Conservation (phyloP, 129 eudicot species). For the Pseudognaphalium luteoalbum region DNA sequence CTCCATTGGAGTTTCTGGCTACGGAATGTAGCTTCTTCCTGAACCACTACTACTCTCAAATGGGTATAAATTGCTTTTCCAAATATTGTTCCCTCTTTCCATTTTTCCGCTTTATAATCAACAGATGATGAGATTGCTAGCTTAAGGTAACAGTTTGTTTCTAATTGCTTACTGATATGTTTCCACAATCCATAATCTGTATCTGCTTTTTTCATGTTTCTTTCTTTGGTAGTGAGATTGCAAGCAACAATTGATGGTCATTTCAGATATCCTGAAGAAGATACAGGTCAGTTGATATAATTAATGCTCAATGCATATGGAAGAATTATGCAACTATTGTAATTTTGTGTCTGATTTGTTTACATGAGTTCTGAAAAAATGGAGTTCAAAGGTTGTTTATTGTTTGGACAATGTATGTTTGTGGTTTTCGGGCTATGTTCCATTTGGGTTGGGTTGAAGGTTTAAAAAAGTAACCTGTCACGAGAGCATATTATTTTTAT, state of each 20-base stretch:
- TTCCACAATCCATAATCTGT: constrained; percentile 7
- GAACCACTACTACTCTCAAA: constrained; percentile 35
- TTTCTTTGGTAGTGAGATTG: constrained; percentile 46
- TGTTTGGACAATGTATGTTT: too few species aligned
- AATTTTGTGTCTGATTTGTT: too few species aligned
- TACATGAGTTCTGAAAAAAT: too few species aligned
- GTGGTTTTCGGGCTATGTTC: too few species aligned
- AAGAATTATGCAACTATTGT: too few species aligned
- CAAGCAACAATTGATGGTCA: constrained; percentile 47
- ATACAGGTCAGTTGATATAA: too few species aligned
- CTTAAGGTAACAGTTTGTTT: constrained; percentile 35
- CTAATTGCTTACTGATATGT: neutral
- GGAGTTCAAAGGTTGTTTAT: too few species aligned
- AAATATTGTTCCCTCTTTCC: constrained; percentile 36
- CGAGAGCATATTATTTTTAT: too few species aligned
- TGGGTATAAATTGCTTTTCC: constrained; percentile 34
- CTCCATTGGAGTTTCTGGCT: constrained; percentile 79
- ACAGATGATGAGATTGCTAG: neutral
- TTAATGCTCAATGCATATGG: too few species aligned
- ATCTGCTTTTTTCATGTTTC: constrained; percentile 11
- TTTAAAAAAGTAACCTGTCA: too few species aligned
- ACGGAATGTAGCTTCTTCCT: constrained; percentile 33
- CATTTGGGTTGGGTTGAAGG: too few species aligned
- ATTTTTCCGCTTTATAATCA: neutral
- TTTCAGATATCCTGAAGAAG: constrained; percentile 50